These are phyloP conservation scores for Ochetophila trinervis DNA, from an alignment of 306 rosid species.

Conservation along the genomic window DNA sequence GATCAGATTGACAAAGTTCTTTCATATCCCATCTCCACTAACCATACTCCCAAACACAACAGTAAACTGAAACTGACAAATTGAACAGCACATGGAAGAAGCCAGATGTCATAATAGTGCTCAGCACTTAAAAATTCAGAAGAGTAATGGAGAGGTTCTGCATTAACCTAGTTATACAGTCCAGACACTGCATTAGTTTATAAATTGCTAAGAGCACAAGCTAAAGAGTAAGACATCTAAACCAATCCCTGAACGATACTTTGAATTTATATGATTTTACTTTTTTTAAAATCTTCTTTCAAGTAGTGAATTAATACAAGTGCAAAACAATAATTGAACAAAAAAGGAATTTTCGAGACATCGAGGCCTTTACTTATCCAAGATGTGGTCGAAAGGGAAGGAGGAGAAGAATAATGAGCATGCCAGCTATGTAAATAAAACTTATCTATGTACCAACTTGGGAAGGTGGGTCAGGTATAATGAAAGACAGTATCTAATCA, in stretches of 20 bases:
- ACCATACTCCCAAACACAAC: not conserved
- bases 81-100: not conserved
- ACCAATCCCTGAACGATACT: too few species aligned
- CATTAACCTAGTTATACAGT: not conserved
- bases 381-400: not conserved
- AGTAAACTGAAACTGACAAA: not conserved
- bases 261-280: too few species aligned
- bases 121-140: too few species aligned
- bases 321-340: slow-evolving; percentile 8
- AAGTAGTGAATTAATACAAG: slow-evolving; percentile 4
- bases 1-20: not conserved
- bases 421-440: not conserved
- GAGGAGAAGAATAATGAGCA: not conserved
- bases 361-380: not conserved
- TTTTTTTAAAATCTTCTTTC: not conserved
- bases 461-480: not conserved
- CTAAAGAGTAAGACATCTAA: too few species aligned
- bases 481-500: not conserved
- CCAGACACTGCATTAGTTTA: too few species aligned
- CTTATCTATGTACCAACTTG: not conserved
- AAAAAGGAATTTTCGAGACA: not conserved
- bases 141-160: not conserved
- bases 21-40: not conserved
- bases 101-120: not conserved
- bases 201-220: too few species aligned